phyloP scores from a whole-genome alignment of 306 rosid genomes.

The Malus orientalis region DNA sequence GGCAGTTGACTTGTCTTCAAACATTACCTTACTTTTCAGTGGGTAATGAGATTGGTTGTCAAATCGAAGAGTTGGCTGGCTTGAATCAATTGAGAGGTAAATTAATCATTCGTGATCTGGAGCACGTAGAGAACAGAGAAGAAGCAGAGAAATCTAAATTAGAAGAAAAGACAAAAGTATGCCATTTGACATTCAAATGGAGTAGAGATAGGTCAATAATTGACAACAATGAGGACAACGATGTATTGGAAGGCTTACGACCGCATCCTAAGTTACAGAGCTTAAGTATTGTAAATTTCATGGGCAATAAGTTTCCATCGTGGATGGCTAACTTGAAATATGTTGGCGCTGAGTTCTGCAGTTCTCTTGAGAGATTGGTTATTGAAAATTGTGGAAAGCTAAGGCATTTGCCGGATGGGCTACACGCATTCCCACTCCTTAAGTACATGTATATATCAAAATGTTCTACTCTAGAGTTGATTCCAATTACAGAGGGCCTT shows the following conservation, averaged over 20 bases:
- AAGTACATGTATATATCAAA: rapidly evolving
- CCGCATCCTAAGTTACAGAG: not conserved
- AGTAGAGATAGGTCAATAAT: rapidly evolving
- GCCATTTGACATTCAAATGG: not conserved
- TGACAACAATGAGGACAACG: not conserved
- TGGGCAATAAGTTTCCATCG: not conserved
- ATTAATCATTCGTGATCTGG: not conserved
- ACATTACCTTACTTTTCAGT: not conserved
- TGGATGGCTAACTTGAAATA: not conserved
- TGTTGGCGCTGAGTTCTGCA: too few relatives aligned
- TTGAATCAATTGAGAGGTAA: not conserved
- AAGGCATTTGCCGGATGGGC: too few relatives aligned
- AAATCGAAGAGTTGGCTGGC: not conserved
- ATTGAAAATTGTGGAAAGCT: rapidly evolving
- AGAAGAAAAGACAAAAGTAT: not conserved
- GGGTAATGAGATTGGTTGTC: not conserved
- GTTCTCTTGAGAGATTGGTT: too few relatives aligned
- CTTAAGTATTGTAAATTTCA: not conserved
- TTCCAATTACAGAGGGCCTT: too few relatives aligned
- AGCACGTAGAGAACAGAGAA: not conserved
- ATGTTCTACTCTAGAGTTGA: too few relatives aligned
- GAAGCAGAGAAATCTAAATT: not conserved
- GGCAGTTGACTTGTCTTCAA: not conserved
- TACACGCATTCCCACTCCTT: too few relatives aligned
- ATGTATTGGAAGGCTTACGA: not conserved